Percentiles rank a stretch among this genome's conserved stretches.
These are phyloP conservation scores for Coniophora puteana DNA, from an alignment of 1,284 basidiomycete species.

Conservation along the genomic window DNA sequence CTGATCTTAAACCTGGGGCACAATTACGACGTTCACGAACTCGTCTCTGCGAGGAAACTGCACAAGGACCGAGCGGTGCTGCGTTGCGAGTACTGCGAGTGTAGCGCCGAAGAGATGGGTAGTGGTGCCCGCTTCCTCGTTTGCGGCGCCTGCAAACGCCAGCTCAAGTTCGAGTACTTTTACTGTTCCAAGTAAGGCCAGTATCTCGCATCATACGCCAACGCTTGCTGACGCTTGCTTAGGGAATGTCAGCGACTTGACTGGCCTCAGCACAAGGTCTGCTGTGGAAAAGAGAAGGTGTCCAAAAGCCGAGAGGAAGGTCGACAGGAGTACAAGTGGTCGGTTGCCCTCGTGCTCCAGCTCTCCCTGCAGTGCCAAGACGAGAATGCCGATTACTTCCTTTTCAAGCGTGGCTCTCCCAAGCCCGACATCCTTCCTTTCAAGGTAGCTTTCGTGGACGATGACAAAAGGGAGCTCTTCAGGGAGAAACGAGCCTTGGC, in stretches of 20 bases:
- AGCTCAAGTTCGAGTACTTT: constrained; percentile 5
- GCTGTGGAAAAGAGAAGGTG: not conserved
- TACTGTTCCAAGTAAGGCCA: constrained; percentile 10
- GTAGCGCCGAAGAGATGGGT: constrained; percentile 4
- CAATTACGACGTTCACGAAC: no score
- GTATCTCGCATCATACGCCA: not conserved
- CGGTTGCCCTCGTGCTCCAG: no score
- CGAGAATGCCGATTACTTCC: no score
- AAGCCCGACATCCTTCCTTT: no score
- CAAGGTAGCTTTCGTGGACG: no score
- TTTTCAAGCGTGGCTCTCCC: no score
- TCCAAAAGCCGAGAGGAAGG: not conserved
- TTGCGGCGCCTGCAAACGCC: constrained; percentile 10
- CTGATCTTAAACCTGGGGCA: no score
- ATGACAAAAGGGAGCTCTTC: no score
- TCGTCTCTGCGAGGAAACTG: not conserved
- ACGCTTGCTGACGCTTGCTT: not conserved
- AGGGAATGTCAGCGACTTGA: not conserved
- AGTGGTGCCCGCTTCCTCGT: constrained; percentile 8
- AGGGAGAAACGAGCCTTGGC: no score
- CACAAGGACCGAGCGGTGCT: constrained; percentile 5
- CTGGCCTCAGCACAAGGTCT: not conserved
- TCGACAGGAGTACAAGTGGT: no score
- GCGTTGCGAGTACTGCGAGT: constrained; percentile 10
- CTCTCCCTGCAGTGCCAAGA: no score